Conservation (phyloP, 495 filamentous ascomycete genomes). For the Trichocladium antarcticum region DNA sequence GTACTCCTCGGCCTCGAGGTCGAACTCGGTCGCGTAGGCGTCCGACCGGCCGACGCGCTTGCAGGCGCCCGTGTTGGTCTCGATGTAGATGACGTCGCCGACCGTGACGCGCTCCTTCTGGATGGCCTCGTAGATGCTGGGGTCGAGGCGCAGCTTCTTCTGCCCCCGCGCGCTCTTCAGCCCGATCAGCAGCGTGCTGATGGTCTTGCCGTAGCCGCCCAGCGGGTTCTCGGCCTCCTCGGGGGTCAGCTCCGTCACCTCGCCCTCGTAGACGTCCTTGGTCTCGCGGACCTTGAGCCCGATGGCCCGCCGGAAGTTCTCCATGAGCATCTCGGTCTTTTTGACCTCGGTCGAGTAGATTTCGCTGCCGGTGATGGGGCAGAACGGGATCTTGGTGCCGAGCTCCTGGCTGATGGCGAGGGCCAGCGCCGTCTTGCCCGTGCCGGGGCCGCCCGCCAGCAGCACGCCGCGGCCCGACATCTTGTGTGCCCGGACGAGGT, state of each 20-base stretch:
- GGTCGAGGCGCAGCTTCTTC: slow-evolving; percentile 92
- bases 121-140: slow-evolving; percentile 96
- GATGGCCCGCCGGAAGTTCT: slow-evolving; percentile 94
- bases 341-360: slow-evolving; percentile 96
- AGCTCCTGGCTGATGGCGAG: slow-evolving; percentile 90
- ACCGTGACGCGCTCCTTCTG: slow-evolving; percentile 95
- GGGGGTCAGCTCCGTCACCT: slow-evolving; percentile 90
- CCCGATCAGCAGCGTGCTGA: slow-evolving; percentile 78
- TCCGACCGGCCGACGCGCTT: slow-evolving; percentile 92
- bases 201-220: slow-evolving; percentile 88
- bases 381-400: slow-evolving; percentile 94
- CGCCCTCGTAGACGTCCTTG: slow-evolving; percentile 95
- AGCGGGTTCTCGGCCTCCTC: slow-evolving; percentile 98
- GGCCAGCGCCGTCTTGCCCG: slow-evolving; percentile 92
- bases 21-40: slow-evolving; percentile 95
- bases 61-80: slow-evolving; percentile 94
- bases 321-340: slow-evolving; percentile 98
- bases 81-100: slow-evolving; percentile 96
- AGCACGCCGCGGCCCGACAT: slow-evolving; percentile 93
- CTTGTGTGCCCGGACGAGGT: slow-evolving; percentile 87
- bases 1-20: slow-evolving; percentile 96
- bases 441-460: slow-evolving; percentile 82
- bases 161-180: slow-evolving; percentile 86
- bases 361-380: slow-evolving; percentile 92
- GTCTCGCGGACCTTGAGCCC: slow-evolving; percentile 93